Percentiles rank a stretch among this genome's conserved stretches.
Evolutionary conservation across 192 early-diverging fungal species (phyloP).

Genomic region (Podila clonocystis): DNA sequence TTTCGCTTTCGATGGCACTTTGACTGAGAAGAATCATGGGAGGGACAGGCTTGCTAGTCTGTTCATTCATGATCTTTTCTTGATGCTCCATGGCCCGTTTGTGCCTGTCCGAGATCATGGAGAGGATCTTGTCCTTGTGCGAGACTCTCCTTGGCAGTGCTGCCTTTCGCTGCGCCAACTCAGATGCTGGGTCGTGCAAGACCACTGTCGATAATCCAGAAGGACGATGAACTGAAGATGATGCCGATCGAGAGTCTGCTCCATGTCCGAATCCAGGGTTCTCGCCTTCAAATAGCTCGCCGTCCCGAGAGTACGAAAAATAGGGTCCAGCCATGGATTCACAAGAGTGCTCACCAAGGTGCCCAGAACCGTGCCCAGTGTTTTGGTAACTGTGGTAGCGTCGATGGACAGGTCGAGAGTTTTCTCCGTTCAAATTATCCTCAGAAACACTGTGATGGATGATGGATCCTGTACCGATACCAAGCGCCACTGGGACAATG

Average conservation of each 20-base stretch:
- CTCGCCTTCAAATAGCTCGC: conserved; percentile 30
- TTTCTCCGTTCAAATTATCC: conserved; percentile 11
- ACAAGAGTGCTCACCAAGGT: not conserved
- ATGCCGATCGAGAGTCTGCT: not conserved
- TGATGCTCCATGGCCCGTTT: conserved; percentile 38
- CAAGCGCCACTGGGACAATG: conserved; percentile 20
- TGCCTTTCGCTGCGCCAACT: conserved; percentile 23
- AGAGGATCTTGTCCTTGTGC: conserved; percentile 40
- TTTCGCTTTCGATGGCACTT: conserved; percentile 19
- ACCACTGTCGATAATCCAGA: conserved; percentile 32
- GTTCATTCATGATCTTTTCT: conserved; percentile 17
- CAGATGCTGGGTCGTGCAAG: conserved; percentile 36
- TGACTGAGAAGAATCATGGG: conserved; percentile 53
- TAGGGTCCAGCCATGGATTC: conserved; percentile 28
- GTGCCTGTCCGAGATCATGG: conserved; percentile 44
- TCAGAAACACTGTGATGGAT: conserved; percentile 9
- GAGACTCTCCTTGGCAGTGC: conserved; percentile 32
- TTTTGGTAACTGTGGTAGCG: conserved; percentile 21
- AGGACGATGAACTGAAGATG: conserved; percentile 22
- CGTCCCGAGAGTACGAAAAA: conserved; percentile 39
- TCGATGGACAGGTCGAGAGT: conserved; percentile 1
- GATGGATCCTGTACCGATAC: conserved; percentile 11
- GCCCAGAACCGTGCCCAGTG: not conserved
- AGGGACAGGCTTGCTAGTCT: conserved; percentile 30
- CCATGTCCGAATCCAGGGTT: not conserved